phyloP scores from a whole-genome alignment of 148 eudicot species.

The Vaccinium vitisidaea region DNA sequence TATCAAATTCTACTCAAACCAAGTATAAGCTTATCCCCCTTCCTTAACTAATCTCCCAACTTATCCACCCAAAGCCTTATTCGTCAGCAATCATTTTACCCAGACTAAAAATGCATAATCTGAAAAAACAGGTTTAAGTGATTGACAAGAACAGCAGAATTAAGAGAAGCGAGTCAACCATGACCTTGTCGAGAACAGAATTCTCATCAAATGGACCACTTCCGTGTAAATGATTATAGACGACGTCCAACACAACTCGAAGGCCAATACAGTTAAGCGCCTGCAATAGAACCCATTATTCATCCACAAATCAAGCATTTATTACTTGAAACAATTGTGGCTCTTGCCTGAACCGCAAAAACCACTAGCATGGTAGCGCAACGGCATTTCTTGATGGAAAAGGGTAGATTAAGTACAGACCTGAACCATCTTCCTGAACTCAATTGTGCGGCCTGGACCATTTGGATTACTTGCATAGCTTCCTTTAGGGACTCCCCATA shows the following conservation, averaged over 20 bases:
- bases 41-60: no score
- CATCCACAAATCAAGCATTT: constrained; percentile 14
- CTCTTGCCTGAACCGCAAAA: neutral
- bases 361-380: neutral
- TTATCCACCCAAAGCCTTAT: no score
- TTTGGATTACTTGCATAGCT: constrained; percentile 90
- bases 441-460: constrained; percentile 70
- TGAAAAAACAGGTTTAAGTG: neutral
- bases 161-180: constrained; percentile 3
- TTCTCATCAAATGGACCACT: constrained; percentile 73
- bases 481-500: constrained; percentile 99
- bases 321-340: neutral
- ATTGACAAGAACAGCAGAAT: neutral
- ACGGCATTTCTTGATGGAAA: neutral
- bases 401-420: constrained; percentile 29
- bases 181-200: constrained; percentile 97
- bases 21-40: no score
- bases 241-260: constrained; percentile 92
- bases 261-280: constrained; percentile 82
- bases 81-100: neutral
- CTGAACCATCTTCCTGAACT: constrained; percentile 96
- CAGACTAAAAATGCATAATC: neutral
- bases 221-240: constrained; percentile 84
- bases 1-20: no score
- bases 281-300: constrained; percentile 37